These are phyloP conservation scores for Kwoniella dendrophila DNA, from an alignment of 768 basidiomycete species.

Conservation along the genomic window DNA sequence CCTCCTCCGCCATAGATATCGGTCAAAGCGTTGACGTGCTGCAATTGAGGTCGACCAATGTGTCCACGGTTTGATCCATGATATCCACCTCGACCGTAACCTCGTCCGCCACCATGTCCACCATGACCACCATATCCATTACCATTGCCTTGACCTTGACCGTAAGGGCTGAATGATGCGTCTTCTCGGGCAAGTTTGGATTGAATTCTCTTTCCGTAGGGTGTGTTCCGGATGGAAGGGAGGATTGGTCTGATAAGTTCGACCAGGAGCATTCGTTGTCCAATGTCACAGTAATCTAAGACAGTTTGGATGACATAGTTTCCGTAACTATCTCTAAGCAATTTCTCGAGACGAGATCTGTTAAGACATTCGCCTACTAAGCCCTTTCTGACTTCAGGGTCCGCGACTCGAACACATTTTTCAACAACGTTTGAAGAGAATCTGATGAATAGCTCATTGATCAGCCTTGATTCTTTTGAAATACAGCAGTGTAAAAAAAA, in stretches of 20 bases:
- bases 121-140: constrained; percentile 32
- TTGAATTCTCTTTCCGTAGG: constrained; percentile 98
- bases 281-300: constrained; percentile 94
- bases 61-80: constrained; percentile 33
- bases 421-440: constrained; percentile 99
- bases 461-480: background rate
- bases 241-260: constrained; percentile 98
- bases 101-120: constrained; percentile 33
- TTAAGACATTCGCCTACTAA: constrained; percentile 94
- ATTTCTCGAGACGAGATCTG: constrained; percentile 89
- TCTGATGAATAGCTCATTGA: constrained; percentile 9
- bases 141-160: constrained; percentile 23
- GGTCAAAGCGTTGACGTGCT: constrained; percentile 56
- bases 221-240: constrained; percentile 96
- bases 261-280: constrained; percentile 81
- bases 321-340: constrained; percentile 92
- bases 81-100: constrained; percentile 30
- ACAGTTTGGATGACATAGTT: constrained; percentile 98
- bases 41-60: constrained; percentile 53
- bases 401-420: constrained; percentile 93
- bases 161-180: constrained; percentile 57
- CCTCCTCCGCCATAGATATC: constrained; percentile 54
- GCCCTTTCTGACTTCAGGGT: constrained; percentile 89
- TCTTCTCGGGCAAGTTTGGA: constrained; percentile 97
- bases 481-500: background rate